Evolutionary conservation across 2,329 filamentous ascomycete genomes (phyloP).

Genomic region (Diaporthe citri): DNA sequence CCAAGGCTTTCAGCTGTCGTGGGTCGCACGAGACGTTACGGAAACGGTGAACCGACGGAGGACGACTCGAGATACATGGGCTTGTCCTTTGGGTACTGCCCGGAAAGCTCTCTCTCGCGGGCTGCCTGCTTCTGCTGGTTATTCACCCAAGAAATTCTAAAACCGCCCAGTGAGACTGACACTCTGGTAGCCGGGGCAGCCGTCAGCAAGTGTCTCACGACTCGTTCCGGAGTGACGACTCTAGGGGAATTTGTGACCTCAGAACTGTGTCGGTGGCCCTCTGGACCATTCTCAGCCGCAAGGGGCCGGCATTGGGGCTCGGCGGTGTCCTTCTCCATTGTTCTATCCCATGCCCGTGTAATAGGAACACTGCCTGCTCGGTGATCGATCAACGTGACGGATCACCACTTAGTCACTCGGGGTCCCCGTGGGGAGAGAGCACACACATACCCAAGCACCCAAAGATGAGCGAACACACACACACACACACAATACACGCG

Average conservation of each 20-base stretch:
- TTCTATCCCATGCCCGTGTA: background rate
- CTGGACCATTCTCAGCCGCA: background rate
- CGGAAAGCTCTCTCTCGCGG: background rate
- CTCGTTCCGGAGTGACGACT: slow-evolving; percentile 18
- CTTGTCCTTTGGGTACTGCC: background rate
- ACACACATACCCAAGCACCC: background rate
- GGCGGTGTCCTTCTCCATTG: background rate
- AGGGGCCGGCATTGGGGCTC: background rate
- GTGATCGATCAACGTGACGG: background rate
- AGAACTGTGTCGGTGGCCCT: background rate
- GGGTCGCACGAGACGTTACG: slow-evolving; percentile 26
- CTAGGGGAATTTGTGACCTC: background rate
- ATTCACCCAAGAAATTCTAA: slow-evolving; percentile 24
- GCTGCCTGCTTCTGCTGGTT: background rate
- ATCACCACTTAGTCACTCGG: background rate
- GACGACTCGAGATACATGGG: slow-evolving; percentile 1
- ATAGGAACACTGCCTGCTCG: background rate
- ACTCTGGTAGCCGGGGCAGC: slow-evolving; percentile 18
- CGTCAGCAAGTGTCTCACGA: slow-evolving; percentile 17
- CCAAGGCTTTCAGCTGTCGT: slow-evolving; percentile 28
- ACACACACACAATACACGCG: slow-evolving; percentile 14
- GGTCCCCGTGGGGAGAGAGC: background rate
- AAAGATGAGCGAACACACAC: background rate
- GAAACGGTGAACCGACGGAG: slow-evolving; percentile 20
- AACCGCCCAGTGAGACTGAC: slow-evolving; percentile 19